These are phyloP conservation scores for Thermochaetoides thermophila DNA, from an alignment of 495 filamentous ascomycete species.

Conservation along the genomic window DNA sequence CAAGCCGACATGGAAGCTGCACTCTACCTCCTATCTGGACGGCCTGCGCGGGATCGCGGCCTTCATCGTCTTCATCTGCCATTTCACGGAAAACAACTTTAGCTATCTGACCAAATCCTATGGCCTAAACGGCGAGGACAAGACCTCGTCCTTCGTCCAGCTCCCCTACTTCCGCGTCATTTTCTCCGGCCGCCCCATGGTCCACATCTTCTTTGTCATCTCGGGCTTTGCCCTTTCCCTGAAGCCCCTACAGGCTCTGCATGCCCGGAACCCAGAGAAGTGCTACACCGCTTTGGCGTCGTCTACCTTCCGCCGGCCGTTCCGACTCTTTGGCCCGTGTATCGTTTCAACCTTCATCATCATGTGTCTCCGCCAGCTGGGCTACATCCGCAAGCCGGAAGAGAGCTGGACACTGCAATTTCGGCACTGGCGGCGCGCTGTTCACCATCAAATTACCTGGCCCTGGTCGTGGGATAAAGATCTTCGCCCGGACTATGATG, in stretches of 20 bases:
- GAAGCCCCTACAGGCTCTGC: constrained; percentile 47
- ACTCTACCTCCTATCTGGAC: constrained; percentile 38
- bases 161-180: constrained; percentile 48
- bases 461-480: constrained; percentile 40
- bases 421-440: constrained; percentile 33
- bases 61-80: constrained; percentile 36
- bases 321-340: constrained; percentile 50
- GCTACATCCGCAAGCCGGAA: constrained; percentile 23
- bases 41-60: constrained; percentile 41
- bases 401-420: constrained; percentile 29
- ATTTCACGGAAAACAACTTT: constrained; percentile 32
- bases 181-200: constrained; percentile 53
- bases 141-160: constrained; percentile 34
- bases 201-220: constrained; percentile 61
- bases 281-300: constrained; percentile 34
- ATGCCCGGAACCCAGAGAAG: constrained; percentile 28
- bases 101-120: constrained; percentile 21
- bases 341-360: constrained; percentile 41
- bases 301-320: constrained; percentile 46
- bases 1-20: constrained; percentile 14
- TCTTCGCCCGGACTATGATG: constrained; percentile 41
- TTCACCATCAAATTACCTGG: constrained; percentile 33
- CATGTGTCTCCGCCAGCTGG: constrained; percentile 36
- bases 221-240: constrained; percentile 54
- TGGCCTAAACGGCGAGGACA: constrained; percentile 26